These are phyloP conservation scores for Lyophyllum semitale DNA, from an alignment of 768 basidiomycete genomes.

Conservation along the genomic window DNA sequence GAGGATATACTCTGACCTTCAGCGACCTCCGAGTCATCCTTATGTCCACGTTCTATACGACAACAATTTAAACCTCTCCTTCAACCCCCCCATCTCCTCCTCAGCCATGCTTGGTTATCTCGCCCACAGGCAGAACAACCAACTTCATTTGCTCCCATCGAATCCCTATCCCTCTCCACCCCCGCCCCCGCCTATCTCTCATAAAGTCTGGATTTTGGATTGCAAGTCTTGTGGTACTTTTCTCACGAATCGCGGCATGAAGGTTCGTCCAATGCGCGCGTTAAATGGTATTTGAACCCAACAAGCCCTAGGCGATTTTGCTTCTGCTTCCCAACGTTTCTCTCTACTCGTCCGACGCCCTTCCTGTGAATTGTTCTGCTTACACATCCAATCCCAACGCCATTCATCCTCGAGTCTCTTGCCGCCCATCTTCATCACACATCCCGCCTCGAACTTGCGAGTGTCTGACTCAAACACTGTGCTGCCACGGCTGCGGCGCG, in stretches of 20 bases:
- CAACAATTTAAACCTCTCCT: constrained; percentile 11
- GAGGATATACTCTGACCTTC: constrained; percentile 12
- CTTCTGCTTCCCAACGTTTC: constrained; percentile 79
- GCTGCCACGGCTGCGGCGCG: constrained; percentile 77
- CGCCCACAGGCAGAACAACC: constrained; percentile 34
- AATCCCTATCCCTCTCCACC: constrained; percentile 43
- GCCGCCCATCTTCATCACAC: constrained; percentile 33
- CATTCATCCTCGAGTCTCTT: constrained; percentile 35
- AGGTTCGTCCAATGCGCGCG: constrained; percentile 40
- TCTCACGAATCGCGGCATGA: constrained; percentile 85
- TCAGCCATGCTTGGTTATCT: constrained; percentile 29
- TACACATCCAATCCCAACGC: constrained; percentile 51
- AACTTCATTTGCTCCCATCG: constrained; percentile 35
- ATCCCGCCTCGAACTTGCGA: constrained; percentile 67
- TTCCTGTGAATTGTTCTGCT: constrained; percentile 76
- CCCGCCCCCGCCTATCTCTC: constrained; percentile 48
- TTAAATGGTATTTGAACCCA: constrained; percentile 5
- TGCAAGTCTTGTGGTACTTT: constrained; percentile 75
- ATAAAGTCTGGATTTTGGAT: constrained; percentile 82
- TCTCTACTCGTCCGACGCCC: constrained; percentile 81
- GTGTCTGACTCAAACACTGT: constrained; percentile 81
- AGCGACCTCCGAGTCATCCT: constrained; percentile 12
- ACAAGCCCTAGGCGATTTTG: constrained; percentile 66
- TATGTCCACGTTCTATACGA: constrained; percentile 28
- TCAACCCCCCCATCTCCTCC: constrained; percentile 15